Evolutionary conservation across 1,284 basidiomycete species (phyloP).

Genomic region (Ustilago curta): DNA sequence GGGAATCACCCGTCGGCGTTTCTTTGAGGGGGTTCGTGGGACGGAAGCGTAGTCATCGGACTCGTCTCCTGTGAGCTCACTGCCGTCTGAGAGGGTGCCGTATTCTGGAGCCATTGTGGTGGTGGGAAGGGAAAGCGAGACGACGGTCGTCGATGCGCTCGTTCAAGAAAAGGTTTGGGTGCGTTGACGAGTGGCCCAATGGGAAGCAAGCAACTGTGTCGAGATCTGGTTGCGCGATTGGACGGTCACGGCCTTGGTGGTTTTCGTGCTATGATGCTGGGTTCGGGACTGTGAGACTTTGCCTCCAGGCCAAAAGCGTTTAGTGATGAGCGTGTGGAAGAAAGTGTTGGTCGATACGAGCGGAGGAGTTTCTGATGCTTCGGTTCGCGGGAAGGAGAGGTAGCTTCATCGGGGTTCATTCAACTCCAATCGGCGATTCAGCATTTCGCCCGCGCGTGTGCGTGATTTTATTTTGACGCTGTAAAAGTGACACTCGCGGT

Average conservation of each 20-base stretch:
- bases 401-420: constrained; percentile 2
- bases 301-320: no score
- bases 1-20: constrained; percentile 26
- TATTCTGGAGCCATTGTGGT: constrained; percentile 25
- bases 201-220: no score
- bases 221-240: no score
- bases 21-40: constrained; percentile 35
- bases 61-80: constrained; percentile 41
- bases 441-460: constrained; percentile 7
- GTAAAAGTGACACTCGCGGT: constrained; percentile 2
- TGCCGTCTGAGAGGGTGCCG: constrained; percentile 43
- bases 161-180: background rate
- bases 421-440: constrained; percentile 14
- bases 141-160: background rate
- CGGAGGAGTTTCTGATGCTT: background rate
- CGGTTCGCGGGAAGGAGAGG: background rate
- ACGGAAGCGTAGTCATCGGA: constrained; percentile 27
- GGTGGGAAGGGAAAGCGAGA: background rate
- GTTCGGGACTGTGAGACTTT: no score
- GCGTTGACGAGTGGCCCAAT: background rate
- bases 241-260: no score
- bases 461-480: constrained; percentile 7
- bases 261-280: no score
- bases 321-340: background rate
- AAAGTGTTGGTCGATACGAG: constrained; percentile 1